These are phyloP conservation scores for Paracorniculantispora psalliotae DNA, from an alignment of 2,329 filamentous ascomycete genomes.

Conservation along the genomic window DNA sequence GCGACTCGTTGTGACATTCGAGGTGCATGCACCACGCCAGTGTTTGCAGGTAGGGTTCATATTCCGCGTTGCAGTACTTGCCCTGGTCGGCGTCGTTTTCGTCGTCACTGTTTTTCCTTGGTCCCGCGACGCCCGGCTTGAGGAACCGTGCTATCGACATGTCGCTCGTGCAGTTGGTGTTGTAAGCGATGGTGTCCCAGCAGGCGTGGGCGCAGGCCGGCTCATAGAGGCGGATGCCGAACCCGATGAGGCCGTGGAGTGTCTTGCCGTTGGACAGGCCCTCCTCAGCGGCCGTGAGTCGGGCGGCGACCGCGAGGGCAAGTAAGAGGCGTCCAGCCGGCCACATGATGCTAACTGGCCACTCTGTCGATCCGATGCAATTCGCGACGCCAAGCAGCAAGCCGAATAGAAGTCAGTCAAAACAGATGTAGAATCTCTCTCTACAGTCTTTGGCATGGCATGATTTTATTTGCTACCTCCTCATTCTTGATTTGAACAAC, in stretches of 20 bases:
- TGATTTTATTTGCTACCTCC: not conserved
- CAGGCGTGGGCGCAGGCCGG: conserved; percentile 58
- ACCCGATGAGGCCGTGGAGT: conserved; percentile 21
- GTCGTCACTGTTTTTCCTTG: not conserved
- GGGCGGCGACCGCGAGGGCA: not conserved
- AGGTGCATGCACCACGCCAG: conserved; percentile 20
- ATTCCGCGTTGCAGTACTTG: conserved; percentile 17
- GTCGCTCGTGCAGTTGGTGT: conserved; percentile 6
- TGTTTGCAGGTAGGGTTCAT: conserved; percentile 19
- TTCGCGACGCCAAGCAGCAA: not conserved
- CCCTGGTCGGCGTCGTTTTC: not conserved
- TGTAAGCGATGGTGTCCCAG: conserved; percentile 33
- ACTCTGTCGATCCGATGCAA: not conserved
- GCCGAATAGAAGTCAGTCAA: not conserved
- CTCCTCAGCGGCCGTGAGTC: not conserved
- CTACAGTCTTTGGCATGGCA: not conserved
- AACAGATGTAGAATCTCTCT: not conserved
- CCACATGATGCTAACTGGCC: not conserved
- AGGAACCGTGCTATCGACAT: conserved; percentile 7
- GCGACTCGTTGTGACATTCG: conserved; percentile 12
- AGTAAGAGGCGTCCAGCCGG: not conserved
- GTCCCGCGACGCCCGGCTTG: conserved; percentile 1
- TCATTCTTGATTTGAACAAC: not conserved
- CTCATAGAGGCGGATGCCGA: conserved; percentile 53
- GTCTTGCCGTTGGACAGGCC: not conserved